Base-by-base conservation (phyloP, 2,329 filamentous ascomycete genomes). In the Polytolypa hystricis region DNA sequence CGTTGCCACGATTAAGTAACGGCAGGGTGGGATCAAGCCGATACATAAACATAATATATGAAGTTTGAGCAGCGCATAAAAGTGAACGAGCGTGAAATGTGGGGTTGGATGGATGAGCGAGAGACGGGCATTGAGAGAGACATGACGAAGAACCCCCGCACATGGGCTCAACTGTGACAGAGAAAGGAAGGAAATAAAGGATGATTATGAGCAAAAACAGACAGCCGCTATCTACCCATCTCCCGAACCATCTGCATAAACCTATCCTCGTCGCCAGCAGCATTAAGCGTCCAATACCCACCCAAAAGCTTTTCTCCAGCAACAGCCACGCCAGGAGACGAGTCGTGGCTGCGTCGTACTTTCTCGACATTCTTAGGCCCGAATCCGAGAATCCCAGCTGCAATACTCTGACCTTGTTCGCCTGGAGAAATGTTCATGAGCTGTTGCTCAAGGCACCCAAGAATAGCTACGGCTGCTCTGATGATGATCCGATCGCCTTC, bases 401-500 rank as follows among this genome's bases (percentile, higher is more conserved):
- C 50, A 2, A 44, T 42, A 27, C 43, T 40, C 32, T 48, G 44
- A 16, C 57, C 53, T 38, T 64, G 50, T 17, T 62, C 54, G 33
- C 64, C 56, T 2, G 55, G 47, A 14, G 50, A 52, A 33, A 66
- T 55, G 4, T 55, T 54, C 33, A 64, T 58, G 1, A 67, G 39
- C 39, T 65, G 64, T 2, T 55, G 34, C 42, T 66, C 61, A 9
- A 67, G 51, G 39, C 58, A 56, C 15, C 64, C 62, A 4, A 67
- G 47, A 18, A 63, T 43, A 2, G 63, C 64, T 23, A 66, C 60
- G 2, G 61, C 64, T 2, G 64, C 54, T 18, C 60, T 61, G 33
- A 67, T 62, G 40, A 67, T 53, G 30, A 64, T 58, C 15, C 61
- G 57, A 42, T 79, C 74, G 19, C 72, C 72, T 51, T 79, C 74